A percentile compares a stretch with the other conserved stretches of the same genome.
Evolutionary conservation across 2,329 filamentous ascomycete genomes (phyloP).

Genomic region (Pseudofabraea citricarpa): DNA sequence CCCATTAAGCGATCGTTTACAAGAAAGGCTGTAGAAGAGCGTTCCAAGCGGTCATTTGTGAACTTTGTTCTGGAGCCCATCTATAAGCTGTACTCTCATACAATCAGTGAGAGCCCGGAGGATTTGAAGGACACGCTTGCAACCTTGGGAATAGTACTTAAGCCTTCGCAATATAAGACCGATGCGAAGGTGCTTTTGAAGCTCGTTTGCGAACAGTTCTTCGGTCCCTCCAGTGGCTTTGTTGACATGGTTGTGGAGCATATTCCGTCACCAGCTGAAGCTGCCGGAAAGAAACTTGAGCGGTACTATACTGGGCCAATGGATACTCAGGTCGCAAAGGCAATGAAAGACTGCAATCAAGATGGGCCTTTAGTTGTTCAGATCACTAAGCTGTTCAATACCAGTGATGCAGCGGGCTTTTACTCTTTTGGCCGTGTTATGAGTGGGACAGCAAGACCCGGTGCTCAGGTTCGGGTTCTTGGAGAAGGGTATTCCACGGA

Average conservation of each 20-base stretch:
- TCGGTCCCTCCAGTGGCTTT: constrained; percentile 82
- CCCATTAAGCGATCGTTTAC: constrained; percentile 87
- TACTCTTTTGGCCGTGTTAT: constrained; percentile 86
- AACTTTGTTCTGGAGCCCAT: constrained; percentile 94
- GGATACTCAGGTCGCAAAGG: constrained; percentile 72
- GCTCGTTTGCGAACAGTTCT: constrained; percentile 91
- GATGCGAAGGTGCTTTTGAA: constrained; percentile 87
- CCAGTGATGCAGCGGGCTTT: constrained; percentile 85
- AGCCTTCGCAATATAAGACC: constrained; percentile 85
- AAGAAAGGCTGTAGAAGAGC: constrained; percentile 76
- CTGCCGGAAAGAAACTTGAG: constrained; percentile 71
- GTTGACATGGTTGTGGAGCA: constrained; percentile 94
- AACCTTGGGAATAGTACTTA: constrained; percentile 76
- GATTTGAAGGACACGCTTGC: constrained; percentile 76
- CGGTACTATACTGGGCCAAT: constrained; percentile 88
- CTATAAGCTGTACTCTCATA: constrained; percentile 95
- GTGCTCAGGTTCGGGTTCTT: constrained; percentile 80
- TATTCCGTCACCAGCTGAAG: constrained; percentile 79
- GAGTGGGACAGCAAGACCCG: constrained; percentile 82
- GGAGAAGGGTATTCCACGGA: constrained; percentile 95
- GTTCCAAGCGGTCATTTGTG: constrained; percentile 81
- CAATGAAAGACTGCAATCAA: constrained; percentile 79
- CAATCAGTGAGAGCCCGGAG: constrained; percentile 83
- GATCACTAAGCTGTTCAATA: constrained; percentile 89
- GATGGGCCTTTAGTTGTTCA: constrained; percentile 91